Conservation (phyloP, 129 eudicot species). For the Ambrosia artemisiifolia region DNA sequence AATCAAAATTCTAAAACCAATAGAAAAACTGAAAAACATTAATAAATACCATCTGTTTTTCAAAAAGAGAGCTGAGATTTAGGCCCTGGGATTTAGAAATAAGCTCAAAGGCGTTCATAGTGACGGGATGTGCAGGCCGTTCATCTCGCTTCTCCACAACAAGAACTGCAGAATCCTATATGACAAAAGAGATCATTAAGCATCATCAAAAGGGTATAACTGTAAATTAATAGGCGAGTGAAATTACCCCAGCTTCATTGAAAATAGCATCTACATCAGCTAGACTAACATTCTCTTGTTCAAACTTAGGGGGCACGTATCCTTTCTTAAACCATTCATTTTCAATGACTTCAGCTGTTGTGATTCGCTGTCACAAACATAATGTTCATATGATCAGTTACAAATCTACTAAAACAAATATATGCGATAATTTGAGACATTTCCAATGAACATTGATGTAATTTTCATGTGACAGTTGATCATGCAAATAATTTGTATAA, state of each 20-base stretch:
- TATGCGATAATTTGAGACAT: background rate
- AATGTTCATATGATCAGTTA: constrained; percentile 6
- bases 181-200: constrained; percentile 3
- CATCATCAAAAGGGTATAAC: background rate
- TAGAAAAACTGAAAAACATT: background rate
- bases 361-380: constrained; percentile 59
- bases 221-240: background rate
- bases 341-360: constrained; percentile 72
- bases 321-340: constrained; percentile 99
- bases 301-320: constrained; percentile 73
- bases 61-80: constrained; percentile 87
- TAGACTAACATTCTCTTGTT: constrained; percentile 71
- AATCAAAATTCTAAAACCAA: too few species aligned
- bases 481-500: background rate
- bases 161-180: constrained; percentile 59
- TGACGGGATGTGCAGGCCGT: constrained; percentile 59
- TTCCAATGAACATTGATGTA: background rate
- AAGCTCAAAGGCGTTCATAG: constrained; percentile 99
- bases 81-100: constrained; percentile 99
- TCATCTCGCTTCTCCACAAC: constrained; percentile 88
- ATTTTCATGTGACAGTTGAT: background rate
- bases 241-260: constrained; percentile 54
- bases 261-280: constrained; percentile 87
- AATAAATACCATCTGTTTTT: constrained; percentile 78
- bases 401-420: background rate